phyloP scores from a whole-genome alignment of 768 basidiomycete genomes.

The Boletellus ananas region DNA sequence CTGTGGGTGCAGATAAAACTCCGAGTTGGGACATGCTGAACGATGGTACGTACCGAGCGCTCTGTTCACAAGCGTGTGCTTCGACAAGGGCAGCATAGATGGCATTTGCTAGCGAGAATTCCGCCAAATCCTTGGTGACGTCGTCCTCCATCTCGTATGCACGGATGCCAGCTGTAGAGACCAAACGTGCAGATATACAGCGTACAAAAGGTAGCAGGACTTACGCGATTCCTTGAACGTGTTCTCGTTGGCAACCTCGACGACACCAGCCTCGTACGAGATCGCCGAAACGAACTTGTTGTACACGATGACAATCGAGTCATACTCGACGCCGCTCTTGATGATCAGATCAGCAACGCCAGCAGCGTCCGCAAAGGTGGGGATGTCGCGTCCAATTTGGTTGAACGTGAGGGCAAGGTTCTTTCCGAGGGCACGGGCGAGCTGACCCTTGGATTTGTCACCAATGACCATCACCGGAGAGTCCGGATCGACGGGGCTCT shows the following conservation, averaged over 20 bases:
- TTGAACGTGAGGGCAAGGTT: conserved; percentile 88
- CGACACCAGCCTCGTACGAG: conserved; percentile 75
- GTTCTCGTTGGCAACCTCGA: conserved; percentile 80
- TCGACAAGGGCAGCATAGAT: conserved; percentile 93
- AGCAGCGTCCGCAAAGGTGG: conserved; percentile 94
- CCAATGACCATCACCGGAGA: conserved; percentile 85
- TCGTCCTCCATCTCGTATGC: conserved; percentile 98
- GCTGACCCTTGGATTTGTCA: conserved; percentile 96
- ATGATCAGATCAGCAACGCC: conserved; percentile 91
- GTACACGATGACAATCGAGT: conserved; percentile 76
- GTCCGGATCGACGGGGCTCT: conserved; percentile 47
- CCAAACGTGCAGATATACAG: not conserved
- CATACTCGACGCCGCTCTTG: conserved; percentile 81
- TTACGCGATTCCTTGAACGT: conserved; percentile 76
- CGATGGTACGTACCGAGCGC: conserved; percentile 60
- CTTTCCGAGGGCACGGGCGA: conserved; percentile 57
- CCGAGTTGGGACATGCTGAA: too few relatives aligned
- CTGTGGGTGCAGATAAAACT: conserved; percentile 28
- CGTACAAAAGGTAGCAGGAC: conserved; percentile 29
- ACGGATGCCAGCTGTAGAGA: conserved; percentile 72
- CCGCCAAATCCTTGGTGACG: conserved; percentile 85
- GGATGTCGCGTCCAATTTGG: conserved; percentile 96
- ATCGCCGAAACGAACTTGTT: conserved; percentile 88
- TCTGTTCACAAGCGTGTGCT: conserved; percentile 93
- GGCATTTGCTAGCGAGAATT: conserved; percentile 96